Evolutionary conservation across 768 basidiomycete species (phyloP).

Genomic region (Suillus paluster): DNA sequence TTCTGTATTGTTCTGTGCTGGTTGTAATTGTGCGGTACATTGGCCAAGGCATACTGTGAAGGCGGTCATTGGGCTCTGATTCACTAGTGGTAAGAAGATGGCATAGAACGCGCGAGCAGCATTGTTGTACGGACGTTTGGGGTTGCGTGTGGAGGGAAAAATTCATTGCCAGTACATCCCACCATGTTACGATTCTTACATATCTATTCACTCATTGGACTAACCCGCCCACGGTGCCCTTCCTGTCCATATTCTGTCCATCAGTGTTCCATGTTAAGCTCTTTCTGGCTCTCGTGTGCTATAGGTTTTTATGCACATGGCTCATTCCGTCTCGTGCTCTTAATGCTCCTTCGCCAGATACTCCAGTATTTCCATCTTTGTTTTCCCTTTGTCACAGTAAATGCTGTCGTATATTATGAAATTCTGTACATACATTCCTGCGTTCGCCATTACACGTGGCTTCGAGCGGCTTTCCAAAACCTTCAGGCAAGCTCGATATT

Average conservation of each 20-base stretch:
- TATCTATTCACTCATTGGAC: slow-evolving; percentile 40
- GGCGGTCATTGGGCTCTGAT: slow-evolving; percentile 3
- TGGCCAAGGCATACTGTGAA: slow-evolving; percentile 6
- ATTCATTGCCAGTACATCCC: slow-evolving; percentile 14
- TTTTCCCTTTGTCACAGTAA: slow-evolving; percentile 15
- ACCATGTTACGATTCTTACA: slow-evolving; percentile 29
- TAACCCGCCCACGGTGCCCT: slow-evolving; percentile 21
- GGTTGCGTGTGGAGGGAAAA: slow-evolving; percentile 27
- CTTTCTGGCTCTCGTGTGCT: slow-evolving; percentile 6
- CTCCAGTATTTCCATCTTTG: slow-evolving; percentile 1
- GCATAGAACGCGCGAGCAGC: slow-evolving; percentile 18
- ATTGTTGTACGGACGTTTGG: slow-evolving; percentile 27
- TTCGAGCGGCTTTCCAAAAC: not conserved
- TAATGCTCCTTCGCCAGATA: not conserved
- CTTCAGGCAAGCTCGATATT: not conserved
- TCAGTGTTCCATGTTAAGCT: slow-evolving; percentile 9
- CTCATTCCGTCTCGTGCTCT: slow-evolving; percentile 11
- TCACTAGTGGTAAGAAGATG: slow-evolving; percentile 7
- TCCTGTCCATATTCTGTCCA: slow-evolving; percentile 17
- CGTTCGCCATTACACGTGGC: not conserved
- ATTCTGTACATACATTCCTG: slow-evolving; percentile 9
- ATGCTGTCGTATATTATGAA: slow-evolving; percentile 13
- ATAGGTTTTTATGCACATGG: slow-evolving; percentile 9
- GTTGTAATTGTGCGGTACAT: slow-evolving; percentile 9
- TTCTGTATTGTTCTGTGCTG: slow-evolving; percentile 29